Evolutionary conservation across 2,329 filamentous ascomycete genomes (phyloP).

Genomic region (Colletotrichum acutatum): DNA sequence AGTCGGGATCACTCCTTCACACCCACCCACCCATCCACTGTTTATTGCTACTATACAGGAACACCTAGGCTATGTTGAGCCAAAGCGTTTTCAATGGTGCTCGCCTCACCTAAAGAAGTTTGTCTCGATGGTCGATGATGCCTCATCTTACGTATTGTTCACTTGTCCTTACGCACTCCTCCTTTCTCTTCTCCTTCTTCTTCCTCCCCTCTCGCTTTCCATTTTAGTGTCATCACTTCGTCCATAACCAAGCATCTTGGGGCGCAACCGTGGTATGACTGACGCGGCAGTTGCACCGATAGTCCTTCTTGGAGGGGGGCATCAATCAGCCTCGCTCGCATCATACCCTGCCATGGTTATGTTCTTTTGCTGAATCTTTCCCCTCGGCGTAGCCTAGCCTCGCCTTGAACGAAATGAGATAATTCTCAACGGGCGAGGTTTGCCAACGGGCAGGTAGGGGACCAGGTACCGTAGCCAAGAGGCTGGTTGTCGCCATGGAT

Average conservation of each 20-base stretch:
- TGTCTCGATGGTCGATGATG: background rate
- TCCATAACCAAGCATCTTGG: background rate
- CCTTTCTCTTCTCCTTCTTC: background rate
- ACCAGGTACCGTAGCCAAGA: background rate
- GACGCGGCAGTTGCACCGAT: constrained; percentile 1
- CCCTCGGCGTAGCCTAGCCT: background rate
- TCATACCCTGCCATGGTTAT: background rate
- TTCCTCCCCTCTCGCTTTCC: background rate
- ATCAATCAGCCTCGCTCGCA: background rate
- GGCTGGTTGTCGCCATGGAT: too few species aligned
- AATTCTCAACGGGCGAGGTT: background rate
- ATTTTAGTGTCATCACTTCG: background rate
- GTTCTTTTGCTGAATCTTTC: background rate
- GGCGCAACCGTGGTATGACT: background rate
- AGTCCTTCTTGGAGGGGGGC: background rate
- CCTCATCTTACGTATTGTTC: background rate
- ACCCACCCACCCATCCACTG: background rate
- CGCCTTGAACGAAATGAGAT: background rate
- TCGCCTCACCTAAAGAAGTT: background rate
- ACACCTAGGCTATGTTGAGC: background rate
- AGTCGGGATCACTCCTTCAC: background rate
- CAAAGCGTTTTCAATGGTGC: background rate
- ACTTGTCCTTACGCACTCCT: background rate
- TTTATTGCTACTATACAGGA: background rate
- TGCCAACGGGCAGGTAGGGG: background rate